These are phyloP conservation scores for Penicillium corylophilum DNA, from an alignment of 2,329 filamentous ascomycete species.

Conservation along the genomic window DNA sequence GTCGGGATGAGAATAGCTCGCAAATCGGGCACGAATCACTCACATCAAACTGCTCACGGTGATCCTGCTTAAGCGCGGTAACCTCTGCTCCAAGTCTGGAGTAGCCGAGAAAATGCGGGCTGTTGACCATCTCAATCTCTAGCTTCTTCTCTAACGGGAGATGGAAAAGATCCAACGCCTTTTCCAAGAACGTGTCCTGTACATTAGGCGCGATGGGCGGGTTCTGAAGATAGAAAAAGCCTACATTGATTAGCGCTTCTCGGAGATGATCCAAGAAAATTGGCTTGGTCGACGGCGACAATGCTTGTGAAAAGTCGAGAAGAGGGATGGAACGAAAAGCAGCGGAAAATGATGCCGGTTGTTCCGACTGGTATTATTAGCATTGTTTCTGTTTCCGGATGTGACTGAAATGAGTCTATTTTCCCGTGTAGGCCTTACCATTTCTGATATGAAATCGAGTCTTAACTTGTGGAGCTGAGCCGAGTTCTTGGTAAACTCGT, in stretches of 20 bases:
- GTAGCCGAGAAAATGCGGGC: slow-evolving; percentile 39
- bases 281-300: slow-evolving; percentile 21
- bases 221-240: slow-evolving; percentile 38
- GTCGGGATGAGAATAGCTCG: slow-evolving; percentile 31
- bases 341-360: not conserved
- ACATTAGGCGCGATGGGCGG: slow-evolving; percentile 23
- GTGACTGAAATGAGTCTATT: not conserved
- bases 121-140: slow-evolving; percentile 48
- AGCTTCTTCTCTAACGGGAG: slow-evolving; percentile 48
- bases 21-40: slow-evolving; percentile 21
- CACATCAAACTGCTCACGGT: slow-evolving; percentile 40
- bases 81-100: slow-evolving; percentile 36
- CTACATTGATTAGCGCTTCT: slow-evolving; percentile 35
- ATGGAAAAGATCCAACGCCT: slow-evolving; percentile 46
- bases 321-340: slow-evolving; percentile 33
- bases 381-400: not conserved
- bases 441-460: slow-evolving; percentile 2
- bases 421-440: not conserved
- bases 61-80: slow-evolving; percentile 33
- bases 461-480: slow-evolving; percentile 1
- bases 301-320: slow-evolving; percentile 29
- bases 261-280: slow-evolving; percentile 30
- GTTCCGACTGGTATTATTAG: not conserved
- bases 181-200: slow-evolving; percentile 33
- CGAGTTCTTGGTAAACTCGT: slow-evolving; percentile 2